These are phyloP conservation scores for Xylariaceae sp. DNA, from an alignment of 2,329 filamentous ascomycete genomes.

Conservation along the genomic window DNA sequence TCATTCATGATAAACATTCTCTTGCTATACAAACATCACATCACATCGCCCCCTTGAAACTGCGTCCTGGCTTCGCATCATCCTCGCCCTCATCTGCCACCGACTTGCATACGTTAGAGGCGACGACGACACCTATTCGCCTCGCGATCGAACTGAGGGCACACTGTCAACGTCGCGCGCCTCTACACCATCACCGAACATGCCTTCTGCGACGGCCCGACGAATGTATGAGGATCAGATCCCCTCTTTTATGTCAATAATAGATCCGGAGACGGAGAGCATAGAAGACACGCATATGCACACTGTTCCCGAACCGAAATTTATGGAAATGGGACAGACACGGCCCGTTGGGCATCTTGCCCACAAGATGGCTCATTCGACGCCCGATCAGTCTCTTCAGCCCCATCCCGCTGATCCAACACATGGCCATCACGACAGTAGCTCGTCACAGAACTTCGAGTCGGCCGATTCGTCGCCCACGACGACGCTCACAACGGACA, in stretches of 20 bases:
- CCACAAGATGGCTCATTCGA: conserved; percentile 22
- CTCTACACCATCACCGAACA: conserved; percentile 36
- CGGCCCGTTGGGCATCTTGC: conserved; percentile 31
- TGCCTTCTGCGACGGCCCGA: conserved; percentile 61
- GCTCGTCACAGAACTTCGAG: conserved; percentile 74
- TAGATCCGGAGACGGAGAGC: conserved; percentile 60
- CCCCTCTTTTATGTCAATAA: conserved; percentile 74
- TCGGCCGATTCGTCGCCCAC: conserved; percentile 95
- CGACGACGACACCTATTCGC: too few relatives aligned
- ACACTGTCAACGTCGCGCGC: not conserved
- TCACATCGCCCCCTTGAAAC: conserved; percentile 16
- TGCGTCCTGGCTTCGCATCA: too few relatives aligned
- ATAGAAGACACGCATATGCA: conserved; percentile 54
- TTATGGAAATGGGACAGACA: conserved; percentile 46
- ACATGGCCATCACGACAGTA: conserved; percentile 73
- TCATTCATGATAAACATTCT: conserved; percentile 23
- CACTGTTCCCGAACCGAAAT: conserved; percentile 53
- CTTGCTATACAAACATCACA: conserved; percentile 16
- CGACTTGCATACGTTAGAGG: too few relatives aligned
- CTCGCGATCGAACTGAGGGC: too few relatives aligned
- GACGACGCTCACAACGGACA: conserved; percentile 88
- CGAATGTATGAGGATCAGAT: conserved; percentile 67
- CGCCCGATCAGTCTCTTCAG: conserved; percentile 38
- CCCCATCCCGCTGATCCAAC: conserved; percentile 45
- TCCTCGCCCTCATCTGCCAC: too few relatives aligned